Evolutionary conservation across 352 stramenopile genomes (phyloP).

Genomic region (Phytophthora hibernalis): DNA sequence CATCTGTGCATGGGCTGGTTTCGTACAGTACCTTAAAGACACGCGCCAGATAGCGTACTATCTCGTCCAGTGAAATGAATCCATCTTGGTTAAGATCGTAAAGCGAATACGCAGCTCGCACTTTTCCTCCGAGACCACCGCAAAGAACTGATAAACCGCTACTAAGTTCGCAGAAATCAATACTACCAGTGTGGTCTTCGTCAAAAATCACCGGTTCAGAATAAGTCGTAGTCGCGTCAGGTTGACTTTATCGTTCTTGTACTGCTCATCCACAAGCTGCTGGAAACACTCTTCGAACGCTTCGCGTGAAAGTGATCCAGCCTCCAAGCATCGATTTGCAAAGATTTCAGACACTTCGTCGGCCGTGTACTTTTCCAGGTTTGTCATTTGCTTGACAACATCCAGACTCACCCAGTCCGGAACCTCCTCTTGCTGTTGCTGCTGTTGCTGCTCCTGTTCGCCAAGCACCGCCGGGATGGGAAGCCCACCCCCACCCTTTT

Average conservation of each 20-base stretch:
- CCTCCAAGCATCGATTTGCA: slow-evolving; percentile 76
- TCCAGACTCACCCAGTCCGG: slow-evolving; percentile 75
- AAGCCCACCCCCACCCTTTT: slow-evolving; percentile 33
- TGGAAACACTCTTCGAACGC: slow-evolving; percentile 88
- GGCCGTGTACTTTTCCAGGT: slow-evolving; percentile 80
- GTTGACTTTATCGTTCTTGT: slow-evolving; percentile 76
- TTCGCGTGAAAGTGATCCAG: slow-evolving; percentile 80
- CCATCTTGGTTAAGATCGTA: slow-evolving; percentile 90
- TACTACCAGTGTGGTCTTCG: slow-evolving; percentile 69
- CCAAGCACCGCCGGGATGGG: slow-evolving; percentile 26
- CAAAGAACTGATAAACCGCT: slow-evolving; percentile 86
- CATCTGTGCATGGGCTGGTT: slow-evolving; percentile 66
- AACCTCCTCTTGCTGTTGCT: slow-evolving; percentile 31
- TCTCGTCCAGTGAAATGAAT: slow-evolving; percentile 89
- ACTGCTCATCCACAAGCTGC: slow-evolving; percentile 81
- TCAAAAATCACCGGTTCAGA: slow-evolving; percentile 87
- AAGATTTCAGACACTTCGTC: slow-evolving; percentile 90
- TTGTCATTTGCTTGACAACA: slow-evolving; percentile 87
- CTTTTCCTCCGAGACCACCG: slow-evolving; percentile 80
- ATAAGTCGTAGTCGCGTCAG: slow-evolving; percentile 69
- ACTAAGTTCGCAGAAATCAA: slow-evolving; percentile 89
- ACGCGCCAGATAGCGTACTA: slow-evolving; percentile 83
- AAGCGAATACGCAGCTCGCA: slow-evolving; percentile 84
- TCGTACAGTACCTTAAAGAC: slow-evolving; percentile 92
- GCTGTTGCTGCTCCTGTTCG: slow-evolving; percentile 26